Evolutionary conservation across 345 rosid species (phyloP), one percentile per base, ranked within the genome.

Genomic region (Psidium guajava): DNA sequence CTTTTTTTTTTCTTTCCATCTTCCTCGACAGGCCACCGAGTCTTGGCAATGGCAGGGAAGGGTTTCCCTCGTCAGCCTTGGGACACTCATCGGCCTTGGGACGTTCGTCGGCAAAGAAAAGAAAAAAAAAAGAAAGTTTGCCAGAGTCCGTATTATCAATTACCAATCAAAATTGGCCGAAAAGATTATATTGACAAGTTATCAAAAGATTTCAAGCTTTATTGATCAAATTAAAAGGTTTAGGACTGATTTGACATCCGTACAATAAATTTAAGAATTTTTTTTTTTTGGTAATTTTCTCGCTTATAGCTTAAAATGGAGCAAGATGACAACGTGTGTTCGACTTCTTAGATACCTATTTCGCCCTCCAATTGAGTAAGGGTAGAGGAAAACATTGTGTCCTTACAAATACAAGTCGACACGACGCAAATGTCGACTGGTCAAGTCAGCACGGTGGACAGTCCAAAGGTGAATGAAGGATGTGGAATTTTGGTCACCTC

Each of bases 111-210:
- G 36, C 36, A 36, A 36, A 36, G 24, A 25, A 57, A 25, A n/a
- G 8, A 1, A 59, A 11, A 14, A 16, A 1, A 59, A n/a, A 55
- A 58, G 6, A 14, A 22, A 3, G 10, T 6, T 0, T 0, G 3
- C 2, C 2, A 0, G 9, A 1, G 0, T 59, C 14, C 40, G 3
- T 9, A 3, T 13, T 8, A 27, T 0, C 2, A 3, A 27, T 27
- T 59, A 10, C 1, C 6, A 0, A 5, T 5, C 40, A 14, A 61
- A 61, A 61, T 61, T 27, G 3, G 21, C 4, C 3, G 1, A 1
- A 28, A 14, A 18, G 5, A 27, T 3, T 61, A 27, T 3, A 27
- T 61, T 61, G 2, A 0, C 3, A 61, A 14, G 28, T 61, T 27
- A 1, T 61, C 40, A 14, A 61, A 61, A 21, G 13, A n/a, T 14